A percentile compares a stretch with the other conserved stretches of the same genome.
Evolutionary conservation across 176 grass and related monocot genomes (phyloP).

Genomic region (Phoenix dactylifera): DNA sequence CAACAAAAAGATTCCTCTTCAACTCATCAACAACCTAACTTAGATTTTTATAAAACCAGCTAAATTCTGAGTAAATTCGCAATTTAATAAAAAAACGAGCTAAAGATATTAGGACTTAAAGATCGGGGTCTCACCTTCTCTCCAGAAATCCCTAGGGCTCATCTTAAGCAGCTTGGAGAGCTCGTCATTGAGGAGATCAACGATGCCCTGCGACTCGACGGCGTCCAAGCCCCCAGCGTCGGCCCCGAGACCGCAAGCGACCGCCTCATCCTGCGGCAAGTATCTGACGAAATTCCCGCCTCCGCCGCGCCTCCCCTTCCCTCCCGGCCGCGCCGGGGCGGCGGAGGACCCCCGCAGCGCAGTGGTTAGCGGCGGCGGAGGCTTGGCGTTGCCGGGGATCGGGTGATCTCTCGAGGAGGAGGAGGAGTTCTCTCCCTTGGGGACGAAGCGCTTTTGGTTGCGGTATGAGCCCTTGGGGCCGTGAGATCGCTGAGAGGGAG

Average conservation of each 20-base stretch:
- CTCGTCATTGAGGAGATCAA: constrained; percentile 74
- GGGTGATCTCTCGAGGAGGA: not conserved
- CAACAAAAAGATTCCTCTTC: too few relatives aligned
- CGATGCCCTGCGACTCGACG: constrained; percentile 79
- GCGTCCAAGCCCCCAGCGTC: constrained; percentile 61
- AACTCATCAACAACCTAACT: too few relatives aligned
- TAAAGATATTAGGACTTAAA: too few relatives aligned
- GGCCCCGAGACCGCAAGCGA: constrained; percentile 62
- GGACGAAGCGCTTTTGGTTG: constrained; percentile 9
- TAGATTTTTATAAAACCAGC: too few relatives aligned
- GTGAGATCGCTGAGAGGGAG: not conserved
- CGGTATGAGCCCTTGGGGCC: not conserved
- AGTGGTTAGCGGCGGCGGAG: constrained; percentile 1
- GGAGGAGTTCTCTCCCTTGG: not conserved
- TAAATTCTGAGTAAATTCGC: too few relatives aligned
- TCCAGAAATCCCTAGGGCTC: constrained; percentile 74
- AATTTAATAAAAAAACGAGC: too few relatives aligned
- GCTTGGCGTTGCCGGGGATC: not conserved
- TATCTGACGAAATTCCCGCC: constrained; percentile 41
- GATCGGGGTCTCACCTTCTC: constrained; percentile 39
- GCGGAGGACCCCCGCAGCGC: not conserved
- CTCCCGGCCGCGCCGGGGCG: not conserved
- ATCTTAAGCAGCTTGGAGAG: constrained; percentile 51
- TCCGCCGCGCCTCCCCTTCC: not conserved
- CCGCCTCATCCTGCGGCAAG: constrained; percentile 88